Evolutionary conservation across 352 stramenopile species (phyloP), one percentile per base, ranked within the genome.

Genomic region (Phytophthora idaei): DNA sequence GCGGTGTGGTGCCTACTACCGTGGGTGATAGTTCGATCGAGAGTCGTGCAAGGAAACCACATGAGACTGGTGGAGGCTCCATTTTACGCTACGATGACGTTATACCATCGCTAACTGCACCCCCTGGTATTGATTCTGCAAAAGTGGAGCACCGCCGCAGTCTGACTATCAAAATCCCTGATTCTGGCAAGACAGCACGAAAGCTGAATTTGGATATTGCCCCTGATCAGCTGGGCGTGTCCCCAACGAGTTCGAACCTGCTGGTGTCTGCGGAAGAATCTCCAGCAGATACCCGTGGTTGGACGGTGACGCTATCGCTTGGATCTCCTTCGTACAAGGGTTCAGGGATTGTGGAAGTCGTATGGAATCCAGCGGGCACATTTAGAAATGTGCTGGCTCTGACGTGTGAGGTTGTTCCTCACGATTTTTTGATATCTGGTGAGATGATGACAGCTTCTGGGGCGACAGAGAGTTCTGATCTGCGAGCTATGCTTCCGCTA

Each of bases 231-330:
- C 61, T 78, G 28, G 68, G 73, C 29, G 65, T 80, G 47, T 85
- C 77, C 34, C 62, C 74, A 11, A 57, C 49, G 4, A 77, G 65
- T 4, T 90, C 74, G 41, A 88, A 66, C 7, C 67, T 96, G 58
- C 57, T 93, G 11, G 68, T 96, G 21, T 81, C 82, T 36, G 74
- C 92, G 6, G 87, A 95, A 76, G 89, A 95, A 67, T 81, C 76
- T 10, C 88, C 88, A 5, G 67, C 61, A 44, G 80, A 91, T 44
- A 77, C 84, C 34, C 59, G 69, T 25, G 86, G 81, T 1, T 96
- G 88, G 85, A 69, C 50, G 2, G 57, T 89, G 36, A 76, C 59
- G 7, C 32, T 92, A 17, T 83, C 78, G 7, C 57, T 84, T 32
- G 62, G 67, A 12, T 81, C 77, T 46, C 72, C 71, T 9, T 75